Conservation (phyloP, 169 alveolate species). For the Plasmodium gallinaceum region DNA sequence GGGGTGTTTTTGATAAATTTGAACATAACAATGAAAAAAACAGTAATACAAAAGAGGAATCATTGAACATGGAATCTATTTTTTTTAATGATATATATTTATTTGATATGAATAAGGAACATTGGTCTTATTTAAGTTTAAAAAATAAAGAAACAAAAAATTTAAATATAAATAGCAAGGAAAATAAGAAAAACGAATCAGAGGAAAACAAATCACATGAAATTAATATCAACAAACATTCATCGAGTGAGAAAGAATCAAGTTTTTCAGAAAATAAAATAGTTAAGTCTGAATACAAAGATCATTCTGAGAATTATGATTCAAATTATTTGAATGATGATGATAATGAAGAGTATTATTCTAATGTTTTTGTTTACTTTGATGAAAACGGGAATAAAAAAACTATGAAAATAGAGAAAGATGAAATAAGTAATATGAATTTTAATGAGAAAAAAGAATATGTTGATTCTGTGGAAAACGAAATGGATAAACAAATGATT, state of each 20-base stretch:
- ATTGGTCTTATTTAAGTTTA: conserved; percentile 58
- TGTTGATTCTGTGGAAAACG: conserved; percentile 29
- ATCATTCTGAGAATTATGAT: conserved; percentile 33
- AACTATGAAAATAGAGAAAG: conserved; percentile 45
- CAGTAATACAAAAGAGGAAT: conserved; percentile 78
- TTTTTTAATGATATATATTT: conserved; percentile 86
- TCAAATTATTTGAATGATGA: conserved; percentile 22
- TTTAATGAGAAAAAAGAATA: conserved; percentile 12
- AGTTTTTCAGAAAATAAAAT: background rate
- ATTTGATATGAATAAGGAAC: conserved; percentile 82
- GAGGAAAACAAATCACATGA: conserved; percentile 6
- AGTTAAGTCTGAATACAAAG: background rate
- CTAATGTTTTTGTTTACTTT: conserved; percentile 49
- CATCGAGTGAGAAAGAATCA: conserved; percentile 10
- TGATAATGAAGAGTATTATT: conserved; percentile 47
- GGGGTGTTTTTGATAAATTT: conserved; percentile 92
- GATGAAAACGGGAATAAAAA: conserved; percentile 80
- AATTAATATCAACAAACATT: conserved; percentile 3
- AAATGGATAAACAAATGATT: conserved; percentile 22
- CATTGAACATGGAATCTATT: conserved; percentile 81
- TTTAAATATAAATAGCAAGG: conserved; percentile 26
- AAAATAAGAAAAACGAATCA: conserved; percentile 20
- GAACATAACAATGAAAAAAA: conserved; percentile 82
- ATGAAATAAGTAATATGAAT: background rate
- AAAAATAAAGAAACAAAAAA: conserved; percentile 16